These are phyloP conservation scores for Fusarium gaditjirri DNA, from an alignment of 2,329 filamentous ascomycete genomes.

Conservation along the genomic window DNA sequence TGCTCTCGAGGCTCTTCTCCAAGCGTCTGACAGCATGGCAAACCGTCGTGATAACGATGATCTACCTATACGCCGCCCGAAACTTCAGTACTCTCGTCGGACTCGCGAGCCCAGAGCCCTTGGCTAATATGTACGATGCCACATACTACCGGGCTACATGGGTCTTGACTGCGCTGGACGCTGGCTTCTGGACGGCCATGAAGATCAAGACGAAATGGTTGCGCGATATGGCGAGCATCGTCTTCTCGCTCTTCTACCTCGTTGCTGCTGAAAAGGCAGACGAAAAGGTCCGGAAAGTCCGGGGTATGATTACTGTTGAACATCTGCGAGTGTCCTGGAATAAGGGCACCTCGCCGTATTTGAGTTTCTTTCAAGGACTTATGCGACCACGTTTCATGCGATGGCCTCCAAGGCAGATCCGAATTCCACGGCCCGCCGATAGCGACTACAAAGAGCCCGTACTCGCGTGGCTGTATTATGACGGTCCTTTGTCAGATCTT, in stretches of 20 bases:
- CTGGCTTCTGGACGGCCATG: slow-evolving; percentile 99
- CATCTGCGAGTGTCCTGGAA: slow-evolving; percentile 96
- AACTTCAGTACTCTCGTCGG: slow-evolving; percentile 95
- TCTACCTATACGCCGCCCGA: slow-evolving; percentile 89
- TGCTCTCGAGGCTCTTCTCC: slow-evolving; percentile 77
- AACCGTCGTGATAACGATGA: slow-evolving; percentile 84
- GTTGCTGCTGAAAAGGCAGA: slow-evolving; percentile 93
- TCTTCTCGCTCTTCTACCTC: slow-evolving; percentile 91
- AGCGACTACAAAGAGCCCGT: slow-evolving; percentile 88
- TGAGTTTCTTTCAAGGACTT: slow-evolving; percentile 76
- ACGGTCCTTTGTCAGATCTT: slow-evolving; percentile 83
- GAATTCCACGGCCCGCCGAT: slow-evolving; percentile 81
- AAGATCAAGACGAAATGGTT: slow-evolving; percentile 82
- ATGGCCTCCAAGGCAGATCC: slow-evolving; percentile 83
- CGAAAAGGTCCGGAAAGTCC: slow-evolving; percentile 93
- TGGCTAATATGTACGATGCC: slow-evolving; percentile 92
- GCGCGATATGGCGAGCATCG: slow-evolving; percentile 81
- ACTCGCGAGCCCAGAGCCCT: slow-evolving; percentile 89
- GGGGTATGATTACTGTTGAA: slow-evolving; percentile 87
- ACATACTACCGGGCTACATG: slow-evolving; percentile 97
- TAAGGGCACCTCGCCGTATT: slow-evolving; percentile 88
- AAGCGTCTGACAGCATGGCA: slow-evolving; percentile 87
- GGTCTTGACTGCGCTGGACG: slow-evolving; percentile 93
- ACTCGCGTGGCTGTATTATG: slow-evolving; percentile 91
- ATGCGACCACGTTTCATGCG: slow-evolving; percentile 82